These are phyloP conservation scores for Giardia duodenalis DNA, from an alignment of 208 protist species.

Conservation along the genomic window DNA sequence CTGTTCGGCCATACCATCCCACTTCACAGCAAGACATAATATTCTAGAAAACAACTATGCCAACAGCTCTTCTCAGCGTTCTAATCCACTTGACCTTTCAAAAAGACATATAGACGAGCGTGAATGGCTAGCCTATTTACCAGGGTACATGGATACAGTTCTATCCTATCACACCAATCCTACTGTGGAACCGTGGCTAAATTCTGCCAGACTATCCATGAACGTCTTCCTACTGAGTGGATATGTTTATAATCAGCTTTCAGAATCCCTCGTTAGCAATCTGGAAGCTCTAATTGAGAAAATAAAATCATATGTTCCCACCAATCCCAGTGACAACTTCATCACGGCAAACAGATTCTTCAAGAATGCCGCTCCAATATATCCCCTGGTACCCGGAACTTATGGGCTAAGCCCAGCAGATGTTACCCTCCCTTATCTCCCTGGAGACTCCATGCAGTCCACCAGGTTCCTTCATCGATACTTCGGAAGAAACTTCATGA, in stretches of 20 bases:
- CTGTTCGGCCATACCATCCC: too few species aligned
- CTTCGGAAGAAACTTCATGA: neutral
- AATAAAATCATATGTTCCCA: neutral
- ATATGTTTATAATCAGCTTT: neutral
- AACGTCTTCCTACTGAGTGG: neutral
- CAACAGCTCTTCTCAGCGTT: too few species aligned
- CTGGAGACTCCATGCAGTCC: neutral
- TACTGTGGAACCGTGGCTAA: neutral
- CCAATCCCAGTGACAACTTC: neutral
- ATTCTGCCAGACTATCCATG: neutral
- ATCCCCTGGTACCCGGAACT: neutral
- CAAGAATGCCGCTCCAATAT: neutral
- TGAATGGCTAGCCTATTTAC: neutral
- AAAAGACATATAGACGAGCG: too few species aligned
- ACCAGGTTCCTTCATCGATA: neutral
- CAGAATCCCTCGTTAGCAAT: neutral
- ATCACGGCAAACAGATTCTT: neutral
- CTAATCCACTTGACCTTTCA: too few species aligned
- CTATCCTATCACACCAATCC: neutral
- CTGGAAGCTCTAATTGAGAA: neutral
- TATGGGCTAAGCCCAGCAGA: neutral
- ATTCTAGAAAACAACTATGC: too few species aligned
- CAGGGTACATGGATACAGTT: neutral
- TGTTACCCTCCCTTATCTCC: neutral
- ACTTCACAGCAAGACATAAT: too few species aligned